Evolutionary conservation across 2,329 filamentous ascomycete genomes (phyloP).

Genomic region (Xylaria sp.): DNA sequence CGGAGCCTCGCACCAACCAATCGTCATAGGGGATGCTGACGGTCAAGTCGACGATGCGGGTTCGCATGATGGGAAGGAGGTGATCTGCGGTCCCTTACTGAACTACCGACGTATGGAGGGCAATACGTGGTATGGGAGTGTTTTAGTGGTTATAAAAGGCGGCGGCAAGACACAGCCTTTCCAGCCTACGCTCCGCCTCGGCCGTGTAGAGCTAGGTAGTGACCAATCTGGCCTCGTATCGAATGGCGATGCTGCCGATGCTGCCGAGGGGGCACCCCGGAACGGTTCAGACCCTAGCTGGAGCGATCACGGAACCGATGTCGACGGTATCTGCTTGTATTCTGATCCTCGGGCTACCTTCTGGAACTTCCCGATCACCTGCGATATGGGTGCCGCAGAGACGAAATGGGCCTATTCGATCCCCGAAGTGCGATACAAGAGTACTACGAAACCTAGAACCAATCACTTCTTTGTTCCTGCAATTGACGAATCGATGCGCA

Average conservation of each 20-base stretch:
- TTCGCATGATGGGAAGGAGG: constrained; percentile 63
- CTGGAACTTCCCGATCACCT: constrained; percentile 87
- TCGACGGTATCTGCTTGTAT: constrained; percentile 71
- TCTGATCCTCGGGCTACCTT: constrained; percentile 80
- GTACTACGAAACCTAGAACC: constrained; percentile 64
- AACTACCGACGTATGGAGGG: constrained; percentile 82
- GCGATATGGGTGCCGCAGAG: constrained; percentile 78
- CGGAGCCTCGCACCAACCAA: constrained; percentile 59
- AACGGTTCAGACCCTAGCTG: constrained; percentile 58
- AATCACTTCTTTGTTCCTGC: constrained; percentile 90
- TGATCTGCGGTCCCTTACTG: constrained; percentile 78
- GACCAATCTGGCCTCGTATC: constrained; percentile 46
- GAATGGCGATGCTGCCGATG: constrained; percentile 49
- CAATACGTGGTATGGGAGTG: constrained; percentile 82
- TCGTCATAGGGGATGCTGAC: constrained; percentile 58
- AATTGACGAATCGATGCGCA: constrained; percentile 87
- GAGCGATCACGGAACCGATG: constrained; percentile 50
- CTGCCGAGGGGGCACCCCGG: constrained; percentile 42
- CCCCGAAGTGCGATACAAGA: constrained; percentile 70
- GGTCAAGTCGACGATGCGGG: constrained; percentile 42
- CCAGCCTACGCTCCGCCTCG: constrained; percentile 69
- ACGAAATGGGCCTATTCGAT: constrained; percentile 83
- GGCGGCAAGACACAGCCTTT: constrained; percentile 69
- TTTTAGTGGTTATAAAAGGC: constrained; percentile 82
- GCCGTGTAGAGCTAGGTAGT: constrained; percentile 51